phyloP scores from a whole-genome alignment of 345 rosid species.

The Schrenkiella parvula region DNA sequence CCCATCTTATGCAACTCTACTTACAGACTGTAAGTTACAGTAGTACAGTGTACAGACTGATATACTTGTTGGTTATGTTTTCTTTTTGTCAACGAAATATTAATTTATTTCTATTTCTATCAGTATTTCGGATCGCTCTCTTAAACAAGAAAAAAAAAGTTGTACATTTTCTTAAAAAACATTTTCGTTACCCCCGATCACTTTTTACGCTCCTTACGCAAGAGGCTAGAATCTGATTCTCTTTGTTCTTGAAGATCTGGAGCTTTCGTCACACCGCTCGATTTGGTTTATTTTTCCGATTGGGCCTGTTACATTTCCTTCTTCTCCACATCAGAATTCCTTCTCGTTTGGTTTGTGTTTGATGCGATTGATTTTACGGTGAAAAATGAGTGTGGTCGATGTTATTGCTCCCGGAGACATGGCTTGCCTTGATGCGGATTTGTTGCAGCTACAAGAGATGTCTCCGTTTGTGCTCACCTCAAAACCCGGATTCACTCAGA shows the following conservation, averaged over 20 bases:
- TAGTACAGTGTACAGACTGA: neutral
- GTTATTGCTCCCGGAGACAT: constrained; percentile 45
- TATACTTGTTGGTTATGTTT: neutral
- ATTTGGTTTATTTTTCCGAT: constrained; percentile 17
- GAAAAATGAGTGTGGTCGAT: constrained; percentile 39
- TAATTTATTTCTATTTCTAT: neutral
- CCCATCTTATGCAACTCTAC: neutral
- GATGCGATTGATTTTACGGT: constrained; percentile 20
- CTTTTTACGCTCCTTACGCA: neutral
- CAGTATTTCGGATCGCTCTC: neutral
- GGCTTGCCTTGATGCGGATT: constrained; percentile 68
- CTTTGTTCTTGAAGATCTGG: constrained; percentile 35
- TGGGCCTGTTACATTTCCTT: neutral
- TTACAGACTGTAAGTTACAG: no score
- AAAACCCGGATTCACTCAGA: constrained; percentile 62
- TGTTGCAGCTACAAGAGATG: constrained; percentile 81
- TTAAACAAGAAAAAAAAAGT: neutral
- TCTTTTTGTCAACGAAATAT: neutral
- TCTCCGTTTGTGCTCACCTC: constrained; percentile 70
- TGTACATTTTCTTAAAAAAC: neutral
- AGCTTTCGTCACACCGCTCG: constrained; percentile 21
- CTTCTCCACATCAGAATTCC: neutral
- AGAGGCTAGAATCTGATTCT: neutral
- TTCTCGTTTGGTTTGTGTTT: constrained; percentile 22
- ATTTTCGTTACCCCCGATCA: neutral